Evolutionary conservation across 2,329 filamentous ascomycete species (phyloP).

Genomic region (Alternaria ethzedia): DNA sequence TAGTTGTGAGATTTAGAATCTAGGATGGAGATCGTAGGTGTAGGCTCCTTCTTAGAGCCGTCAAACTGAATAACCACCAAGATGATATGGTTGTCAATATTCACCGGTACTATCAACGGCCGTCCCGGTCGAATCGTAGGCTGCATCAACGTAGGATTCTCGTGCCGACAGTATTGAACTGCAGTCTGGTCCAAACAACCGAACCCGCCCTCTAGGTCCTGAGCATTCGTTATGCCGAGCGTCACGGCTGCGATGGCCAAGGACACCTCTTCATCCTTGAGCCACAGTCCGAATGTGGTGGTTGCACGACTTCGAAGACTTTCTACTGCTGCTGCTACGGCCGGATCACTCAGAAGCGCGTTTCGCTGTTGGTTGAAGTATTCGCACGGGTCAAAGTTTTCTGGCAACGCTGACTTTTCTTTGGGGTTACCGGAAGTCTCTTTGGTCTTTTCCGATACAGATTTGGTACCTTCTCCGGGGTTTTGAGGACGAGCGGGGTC

Average conservation of each 20-base stretch:
- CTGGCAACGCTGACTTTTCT: neutral
- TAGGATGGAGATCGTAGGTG: constrained; percentile 8
- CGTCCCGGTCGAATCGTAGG: constrained; percentile 7
- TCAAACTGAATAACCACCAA: constrained; percentile 20
- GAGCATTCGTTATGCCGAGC: constrained; percentile 11
- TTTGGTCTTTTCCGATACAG: neutral
- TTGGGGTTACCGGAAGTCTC: neutral
- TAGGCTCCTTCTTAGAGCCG: neutral
- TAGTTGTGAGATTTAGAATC: constrained; percentile 12
- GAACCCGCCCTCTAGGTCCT: constrained; percentile 7
- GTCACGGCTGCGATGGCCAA: constrained; percentile 16
- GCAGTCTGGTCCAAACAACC: neutral
- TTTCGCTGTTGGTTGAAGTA: neutral
- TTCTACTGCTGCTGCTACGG: neutral
- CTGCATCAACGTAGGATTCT: neutral
- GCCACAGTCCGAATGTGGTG: neutral
- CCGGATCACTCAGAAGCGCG: neutral
- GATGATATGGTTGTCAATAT: constrained; percentile 2
- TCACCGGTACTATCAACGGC: constrained; percentile 12
- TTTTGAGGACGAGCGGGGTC: neutral
- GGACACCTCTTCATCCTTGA: neutral
- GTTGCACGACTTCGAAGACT: neutral
- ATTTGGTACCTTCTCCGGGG: neutral
- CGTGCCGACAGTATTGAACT: neutral
- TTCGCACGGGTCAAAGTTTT: neutral